Evolutionary conservation across 139 green algal species (phyloP), one percentile per base, ranked within the genome.

Genomic region (Choricystis sp.): DNA sequence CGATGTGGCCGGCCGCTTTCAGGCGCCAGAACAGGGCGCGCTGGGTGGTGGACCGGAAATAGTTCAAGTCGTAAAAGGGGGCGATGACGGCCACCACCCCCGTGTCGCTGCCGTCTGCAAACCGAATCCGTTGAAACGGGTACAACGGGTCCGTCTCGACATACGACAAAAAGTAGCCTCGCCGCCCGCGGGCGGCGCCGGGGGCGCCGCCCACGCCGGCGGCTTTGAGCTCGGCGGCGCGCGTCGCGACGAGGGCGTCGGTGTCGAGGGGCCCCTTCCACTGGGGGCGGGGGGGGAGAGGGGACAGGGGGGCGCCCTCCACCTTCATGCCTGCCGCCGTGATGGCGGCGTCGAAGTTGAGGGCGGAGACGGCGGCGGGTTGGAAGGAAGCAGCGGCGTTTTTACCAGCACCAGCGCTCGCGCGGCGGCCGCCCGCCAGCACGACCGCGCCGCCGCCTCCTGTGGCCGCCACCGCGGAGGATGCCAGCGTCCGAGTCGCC

Each of bases 11-110:
- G 2, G 48, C 58, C 25, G 63, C 59, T 59, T 71, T 75, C 60
- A 69, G 59, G 22, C 61, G 49, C 69, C 69, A 71, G 21, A 74
- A 74, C 29, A 66, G n/a, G 4, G 55, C 68, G 14, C 68, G 62
- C n/a, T 65, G 62, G 40, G 55, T 25, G 40, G 68, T 61, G 9
- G 52, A 61, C 67, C 66, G 55, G 26, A 63, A 72, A 31, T 72
- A 72, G 62, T 66, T 61, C 4, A 55, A n/a, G 28, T 72, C 67
- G 48, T 68, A 67, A 22, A 68, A 67, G 0, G 67, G 67, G 2
- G 67, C 67, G 9, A 63, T 64, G 31, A 72, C 31, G 9, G 62
- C 62, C 2, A 72, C 56, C 21, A 72, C 49, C 28, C 67, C 67
- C 4, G 62, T 68, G 30, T 72, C 67, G 5, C 59, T 72, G 31